Evolutionary conservation across 2,329 filamentous ascomycete genomes (phyloP).

Genomic region (Scorias spongiosa): DNA sequence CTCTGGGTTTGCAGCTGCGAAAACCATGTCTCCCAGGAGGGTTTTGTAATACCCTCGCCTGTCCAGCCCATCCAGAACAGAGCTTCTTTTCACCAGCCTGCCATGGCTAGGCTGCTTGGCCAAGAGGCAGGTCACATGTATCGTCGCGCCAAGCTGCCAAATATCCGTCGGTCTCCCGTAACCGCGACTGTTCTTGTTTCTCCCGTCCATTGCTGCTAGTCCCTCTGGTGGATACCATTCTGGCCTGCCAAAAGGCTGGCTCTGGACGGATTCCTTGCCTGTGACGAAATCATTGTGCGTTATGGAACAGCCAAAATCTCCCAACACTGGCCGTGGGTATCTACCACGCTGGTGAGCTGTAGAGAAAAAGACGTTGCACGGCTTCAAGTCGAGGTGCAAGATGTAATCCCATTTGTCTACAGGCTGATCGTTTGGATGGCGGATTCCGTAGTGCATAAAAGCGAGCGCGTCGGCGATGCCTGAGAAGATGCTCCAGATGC

Average conservation of each 20-base stretch:
- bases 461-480: slow-evolving; percentile 5
- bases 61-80: neutral
- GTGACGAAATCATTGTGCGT: slow-evolving; percentile 4
- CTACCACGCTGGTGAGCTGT: neutral
- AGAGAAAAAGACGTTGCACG: slow-evolving; percentile 7
- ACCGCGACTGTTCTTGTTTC: neutral
- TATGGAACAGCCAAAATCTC: slow-evolving; percentile 9
- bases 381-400: slow-evolving; percentile 9
- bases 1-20: no score
- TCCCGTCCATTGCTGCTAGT: neutral
- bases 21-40: no score
- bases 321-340: slow-evolving; percentile 7
- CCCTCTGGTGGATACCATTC: slow-evolving; percentile 9
- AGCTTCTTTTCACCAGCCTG: neutral
- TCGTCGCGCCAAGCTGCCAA: slow-evolving; percentile 9
- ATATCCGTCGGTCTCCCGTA: slow-evolving; percentile 8
- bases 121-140: slow-evolving; percentile 2
- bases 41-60: no score
- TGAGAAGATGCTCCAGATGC: slow-evolving; percentile 8
- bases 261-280: slow-evolving; percentile 1
- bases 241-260: slow-evolving; percentile 6
- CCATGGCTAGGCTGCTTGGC: neutral
- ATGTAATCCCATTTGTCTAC: slow-evolving; percentile 7
- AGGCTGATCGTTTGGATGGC: neutral
- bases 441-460: slow-evolving; percentile 19